These are phyloP conservation scores for Colletotrichum gloeosporioides DNA, from an alignment of 2,329 filamentous ascomycete genomes.

Conservation along the genomic window DNA sequence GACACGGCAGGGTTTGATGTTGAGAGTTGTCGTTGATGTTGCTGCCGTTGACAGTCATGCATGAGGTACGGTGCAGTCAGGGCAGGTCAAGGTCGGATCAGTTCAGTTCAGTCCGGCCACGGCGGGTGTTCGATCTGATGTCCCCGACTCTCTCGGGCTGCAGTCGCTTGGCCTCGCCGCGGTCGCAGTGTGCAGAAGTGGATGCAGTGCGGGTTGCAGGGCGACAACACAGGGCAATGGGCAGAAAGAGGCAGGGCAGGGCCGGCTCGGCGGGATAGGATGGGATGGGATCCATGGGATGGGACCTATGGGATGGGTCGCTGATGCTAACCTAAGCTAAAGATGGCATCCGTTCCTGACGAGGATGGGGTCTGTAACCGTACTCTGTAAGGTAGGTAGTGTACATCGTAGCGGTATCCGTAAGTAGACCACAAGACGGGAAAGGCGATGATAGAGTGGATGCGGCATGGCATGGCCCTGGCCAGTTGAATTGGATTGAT, in stretches of 20 bases:
- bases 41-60: neutral
- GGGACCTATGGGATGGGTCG: neutral
- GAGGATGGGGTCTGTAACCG: neutral
- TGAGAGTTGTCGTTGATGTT: neutral
- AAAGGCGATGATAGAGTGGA: neutral
- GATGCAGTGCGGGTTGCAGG: neutral
- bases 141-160: neutral
- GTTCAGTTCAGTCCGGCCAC: neutral
- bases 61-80: neutral
- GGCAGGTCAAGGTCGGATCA: neutral
- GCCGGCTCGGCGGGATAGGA: neutral
- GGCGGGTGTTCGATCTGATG: slow-evolving; percentile 15
- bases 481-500: neutral
- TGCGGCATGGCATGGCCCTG: neutral
- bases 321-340: neutral
- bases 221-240: neutral
- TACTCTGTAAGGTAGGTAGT: neutral
- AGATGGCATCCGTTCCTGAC: neutral
- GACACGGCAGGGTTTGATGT: neutral
- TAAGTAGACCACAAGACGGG: neutral
- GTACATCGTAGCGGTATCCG: neutral
- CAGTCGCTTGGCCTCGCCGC: neutral
- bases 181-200: neutral
- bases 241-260: neutral
- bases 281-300: neutral